Base-by-base conservation (phyloP, 1,284 basidiomycete genomes). In the Boletus calvinii region DNA sequence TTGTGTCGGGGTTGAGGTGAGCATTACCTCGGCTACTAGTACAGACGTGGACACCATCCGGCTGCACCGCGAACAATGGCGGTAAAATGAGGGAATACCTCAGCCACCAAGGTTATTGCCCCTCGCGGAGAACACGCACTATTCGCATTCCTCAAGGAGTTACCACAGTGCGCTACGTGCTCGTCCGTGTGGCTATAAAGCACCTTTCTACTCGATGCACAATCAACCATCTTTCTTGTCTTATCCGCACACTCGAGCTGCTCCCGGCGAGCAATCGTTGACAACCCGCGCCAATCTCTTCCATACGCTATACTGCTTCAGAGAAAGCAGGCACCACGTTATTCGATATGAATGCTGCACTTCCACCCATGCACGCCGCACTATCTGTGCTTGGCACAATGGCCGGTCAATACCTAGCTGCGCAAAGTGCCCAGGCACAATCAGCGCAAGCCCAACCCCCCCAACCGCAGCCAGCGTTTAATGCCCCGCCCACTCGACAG, bases 341-440 rank as follows among this genome's bases (percentile, higher is more conserved):
- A 55, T 48, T 46, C 61, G 57, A 61, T 46, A 79, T 80, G 77
- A 68, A 73, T 48, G 43, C 58, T 18, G 8, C 66, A 38, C 62
- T 70, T 50, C 68, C 69, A 10, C 66, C 77, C 57, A 73, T 81
- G 63, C 79, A 79, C 34, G 64, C 77, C 20, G 78, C 80, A 24
- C 66, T 82, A 50, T 80, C 80, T 38, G 67, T 81, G 54, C 71
- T 81, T 34, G 74, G 77, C 36, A 74, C 78, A 5, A 68, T 79
- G 56, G 76, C 79, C 17, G 72, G 73, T 52, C 74, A 74, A 55
- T 78, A 79, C 60, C 69, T 77, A 37, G 72, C 66, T n/a, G 55
- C 72, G 10, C 73, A 76, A 52, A 70, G 53, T 60, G 66, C 63
- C 50, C 63, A 56, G 62, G 62, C 53, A 53, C 72, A 59, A 59